Evolutionary conservation across 1,284 basidiomycete genomes (phyloP).

Genomic region (Abortiporus biennis): DNA sequence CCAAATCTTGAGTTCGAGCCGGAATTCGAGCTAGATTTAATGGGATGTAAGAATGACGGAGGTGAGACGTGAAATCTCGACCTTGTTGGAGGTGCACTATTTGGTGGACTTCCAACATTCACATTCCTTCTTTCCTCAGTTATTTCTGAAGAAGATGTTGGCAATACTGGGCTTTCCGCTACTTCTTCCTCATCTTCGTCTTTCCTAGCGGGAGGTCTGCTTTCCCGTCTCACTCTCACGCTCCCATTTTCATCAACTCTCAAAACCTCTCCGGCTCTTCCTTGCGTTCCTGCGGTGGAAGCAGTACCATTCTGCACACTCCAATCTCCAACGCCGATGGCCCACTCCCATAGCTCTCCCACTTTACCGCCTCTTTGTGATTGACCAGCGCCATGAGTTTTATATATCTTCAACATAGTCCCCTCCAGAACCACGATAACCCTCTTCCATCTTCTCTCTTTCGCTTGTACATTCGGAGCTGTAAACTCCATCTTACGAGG

Average conservation of each 20-base stretch:
- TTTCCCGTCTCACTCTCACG: slow-evolving; percentile 1
- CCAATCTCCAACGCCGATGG: slow-evolving; percentile 63
- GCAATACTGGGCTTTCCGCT: background rate
- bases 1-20: too few species aligned
- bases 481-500: slow-evolving; percentile 94
- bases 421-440: slow-evolving; percentile 91
- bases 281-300: slow-evolving; percentile 16
- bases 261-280: background rate
- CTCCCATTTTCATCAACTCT: background rate
- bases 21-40: too few species aligned
- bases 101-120: background rate
- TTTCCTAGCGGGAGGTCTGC: background rate
- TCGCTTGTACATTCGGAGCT: slow-evolving; percentile 79
- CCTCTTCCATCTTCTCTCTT: slow-evolving; percentile 88
- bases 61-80: too few species aligned
- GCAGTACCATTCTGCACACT: slow-evolving; percentile 18
- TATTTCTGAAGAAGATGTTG: background rate
- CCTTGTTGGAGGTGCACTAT: background rate
- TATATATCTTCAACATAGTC: slow-evolving; percentile 82
- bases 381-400: slow-evolving; percentile 39
- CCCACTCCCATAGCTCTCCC: slow-evolving; percentile 72
- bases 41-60: too few species aligned
- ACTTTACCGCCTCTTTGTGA: slow-evolving; percentile 26
- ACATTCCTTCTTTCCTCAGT: background rate
- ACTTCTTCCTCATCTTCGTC: background rate